Evolutionary conservation across 495 filamentous ascomycete species (phyloP).

Genomic region (Bathelium albidoporum): DNA sequence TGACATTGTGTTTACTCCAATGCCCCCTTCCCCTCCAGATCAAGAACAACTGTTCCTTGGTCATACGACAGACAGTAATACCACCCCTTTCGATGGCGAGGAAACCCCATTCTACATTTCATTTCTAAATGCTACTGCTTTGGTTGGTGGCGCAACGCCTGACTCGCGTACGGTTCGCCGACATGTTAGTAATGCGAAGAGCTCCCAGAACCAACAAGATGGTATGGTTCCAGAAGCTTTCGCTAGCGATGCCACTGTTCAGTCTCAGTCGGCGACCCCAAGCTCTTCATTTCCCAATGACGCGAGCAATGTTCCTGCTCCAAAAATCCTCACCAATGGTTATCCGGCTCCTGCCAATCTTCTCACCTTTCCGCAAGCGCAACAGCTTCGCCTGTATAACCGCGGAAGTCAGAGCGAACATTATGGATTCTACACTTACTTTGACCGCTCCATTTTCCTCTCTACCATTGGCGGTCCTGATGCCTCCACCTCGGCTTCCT

Average conservation of each 20-base stretch:
- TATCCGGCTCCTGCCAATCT: slow-evolving; percentile 63
- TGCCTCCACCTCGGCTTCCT: slow-evolving; percentile 16
- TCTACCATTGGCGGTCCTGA: slow-evolving; percentile 34
- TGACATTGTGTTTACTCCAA: slow-evolving; percentile 39
- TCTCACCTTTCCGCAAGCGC: slow-evolving; percentile 54
- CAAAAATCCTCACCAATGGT: slow-evolving; percentile 51
- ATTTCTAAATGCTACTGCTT: slow-evolving; percentile 18
- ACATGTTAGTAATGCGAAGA: neutral
- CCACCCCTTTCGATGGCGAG: slow-evolving; percentile 51
- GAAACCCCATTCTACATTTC: slow-evolving; percentile 60
- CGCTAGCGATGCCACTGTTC: neutral
- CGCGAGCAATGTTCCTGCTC: slow-evolving; percentile 42
- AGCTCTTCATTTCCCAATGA: slow-evolving; percentile 5
- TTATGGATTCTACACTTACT: slow-evolving; percentile 92
- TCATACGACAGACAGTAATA: slow-evolving; percentile 65
- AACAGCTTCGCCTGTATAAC: slow-evolving; percentile 80
- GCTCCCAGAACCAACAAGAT: neutral
- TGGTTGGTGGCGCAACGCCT: neutral
- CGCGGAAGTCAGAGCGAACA: slow-evolving; percentile 69
- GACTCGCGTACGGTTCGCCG: neutral
- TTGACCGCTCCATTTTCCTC: slow-evolving; percentile 76
- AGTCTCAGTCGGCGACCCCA: neutral
- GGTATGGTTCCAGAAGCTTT: slow-evolving; percentile 21
- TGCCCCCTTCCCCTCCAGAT: slow-evolving; percentile 52
- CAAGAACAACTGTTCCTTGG: slow-evolving; percentile 70